Conservation (phyloP, 2,329 filamentous ascomycete species). For the Bipolaris gigantea region DNA sequence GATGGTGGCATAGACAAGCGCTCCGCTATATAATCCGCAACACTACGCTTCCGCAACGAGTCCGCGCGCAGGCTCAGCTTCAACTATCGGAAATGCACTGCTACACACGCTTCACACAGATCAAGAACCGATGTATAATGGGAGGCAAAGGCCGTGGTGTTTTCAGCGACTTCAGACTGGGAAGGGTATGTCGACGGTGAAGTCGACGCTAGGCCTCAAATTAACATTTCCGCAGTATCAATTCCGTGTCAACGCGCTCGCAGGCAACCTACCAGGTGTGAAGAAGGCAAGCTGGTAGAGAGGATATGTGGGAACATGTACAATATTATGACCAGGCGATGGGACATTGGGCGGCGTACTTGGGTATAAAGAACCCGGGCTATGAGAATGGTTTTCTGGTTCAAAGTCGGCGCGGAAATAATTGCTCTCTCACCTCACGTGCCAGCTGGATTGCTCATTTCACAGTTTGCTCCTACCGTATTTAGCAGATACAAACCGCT, state of each 20-base stretch:
- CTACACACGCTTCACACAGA: constrained; percentile 92
- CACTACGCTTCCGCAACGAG: constrained; percentile 77
- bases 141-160: constrained; percentile 89
- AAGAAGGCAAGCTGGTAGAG: constrained; percentile 93
- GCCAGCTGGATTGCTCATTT: constrained; percentile 4
- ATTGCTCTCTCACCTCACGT: background rate
- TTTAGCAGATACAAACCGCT: constrained; percentile 14
- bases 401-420: background rate
- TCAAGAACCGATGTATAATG: constrained; percentile 89
- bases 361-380: constrained; percentile 13
- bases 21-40: constrained; percentile 86
- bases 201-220: background rate
- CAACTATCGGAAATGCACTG: constrained; percentile 93
- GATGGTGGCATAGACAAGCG: constrained; percentile 67
- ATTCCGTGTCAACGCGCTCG: constrained; percentile 87
- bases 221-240: constrained; percentile 68
- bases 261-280: constrained; percentile 84
- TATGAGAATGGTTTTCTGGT: constrained; percentile 12
- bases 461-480: constrained; percentile 20
- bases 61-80: constrained; percentile 88
- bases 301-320: constrained; percentile 9
- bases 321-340: constrained; percentile 16
- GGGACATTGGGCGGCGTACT: constrained; percentile 38
- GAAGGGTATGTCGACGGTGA: constrained; percentile 65
- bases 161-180: constrained; percentile 90